Conservation (phyloP, 768 basidiomycete species). For the Agaricus blazei region DNA sequence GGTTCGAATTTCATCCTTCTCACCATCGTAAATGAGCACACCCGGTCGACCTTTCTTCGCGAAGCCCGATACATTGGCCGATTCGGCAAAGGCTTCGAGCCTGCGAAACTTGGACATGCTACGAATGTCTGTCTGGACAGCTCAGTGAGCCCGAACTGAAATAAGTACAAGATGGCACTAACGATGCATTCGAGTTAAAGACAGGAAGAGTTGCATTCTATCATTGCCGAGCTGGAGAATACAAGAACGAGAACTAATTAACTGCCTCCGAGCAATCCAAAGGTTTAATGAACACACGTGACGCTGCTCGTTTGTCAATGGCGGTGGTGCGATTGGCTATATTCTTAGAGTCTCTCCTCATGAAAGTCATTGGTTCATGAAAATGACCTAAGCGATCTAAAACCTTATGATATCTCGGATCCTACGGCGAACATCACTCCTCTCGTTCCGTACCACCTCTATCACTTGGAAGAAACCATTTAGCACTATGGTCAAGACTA, state of each 20-base stretch:
- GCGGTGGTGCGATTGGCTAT: conserved; percentile 11
- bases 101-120: conserved; percentile 37
- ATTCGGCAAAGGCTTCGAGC: conserved; percentile 31
- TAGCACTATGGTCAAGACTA: conserved; percentile 38
- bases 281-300: neutral
- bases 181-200: conserved; percentile 42
- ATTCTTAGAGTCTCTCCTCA: neutral
- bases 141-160: neutral
- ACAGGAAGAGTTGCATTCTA: conserved; percentile 21
- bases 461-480: neutral
- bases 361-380: too few species aligned
- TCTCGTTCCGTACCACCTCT: neutral
- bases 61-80: conserved; percentile 33
- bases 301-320: conserved; percentile 1
- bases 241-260: too few species aligned
- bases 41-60: conserved; percentile 42
- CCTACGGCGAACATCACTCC: neutral
- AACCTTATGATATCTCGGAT: conserved; percentile 5
- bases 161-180: conserved; percentile 10
- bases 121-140: conserved; percentile 32
- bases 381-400: neutral
- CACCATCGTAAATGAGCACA: conserved; percentile 37
- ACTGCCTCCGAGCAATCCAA: too few species aligned
- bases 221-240: neutral
- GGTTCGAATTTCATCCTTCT: conserved; percentile 24